Percentiles rank a stretch among this genome's conserved stretches.
phyloP scores from a whole-genome alignment of 163 green algal species.

The Picocystis sp. region DNA sequence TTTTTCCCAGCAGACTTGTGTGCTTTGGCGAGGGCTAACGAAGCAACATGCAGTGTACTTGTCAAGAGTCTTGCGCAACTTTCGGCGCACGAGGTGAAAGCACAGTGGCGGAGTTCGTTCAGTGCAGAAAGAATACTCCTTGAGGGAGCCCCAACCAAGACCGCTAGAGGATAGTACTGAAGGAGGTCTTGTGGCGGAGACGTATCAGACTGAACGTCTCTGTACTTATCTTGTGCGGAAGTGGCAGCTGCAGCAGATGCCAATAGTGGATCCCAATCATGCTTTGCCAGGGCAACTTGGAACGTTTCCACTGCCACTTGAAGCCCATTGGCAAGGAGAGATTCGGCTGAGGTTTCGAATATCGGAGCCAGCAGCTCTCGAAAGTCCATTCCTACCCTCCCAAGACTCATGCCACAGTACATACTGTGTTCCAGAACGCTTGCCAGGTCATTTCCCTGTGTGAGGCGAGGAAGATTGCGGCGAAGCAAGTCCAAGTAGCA shows the following conservation, averaged over 20 bases:
- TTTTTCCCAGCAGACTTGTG: too few relatives aligned
- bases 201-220: not conserved
- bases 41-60: too few relatives aligned
- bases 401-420: constrained; percentile 81
- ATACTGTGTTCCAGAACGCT: constrained; percentile 79
- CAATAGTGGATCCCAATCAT: constrained; percentile 73
- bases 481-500: constrained; percentile 15
- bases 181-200: constrained; percentile 32
- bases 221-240: not conserved
- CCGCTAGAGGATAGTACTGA: constrained; percentile 74
- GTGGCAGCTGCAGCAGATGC: constrained; percentile 10
- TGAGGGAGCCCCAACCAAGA: constrained; percentile 64
- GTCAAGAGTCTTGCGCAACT: too few relatives aligned
- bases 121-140: constrained; percentile 50
- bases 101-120: constrained; percentile 92
- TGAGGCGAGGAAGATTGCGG: constrained; percentile 41
- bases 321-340: constrained; percentile 39
- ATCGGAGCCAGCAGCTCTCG: constrained; percentile 57
- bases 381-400: constrained; percentile 86
- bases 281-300: constrained; percentile 44
- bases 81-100: constrained; percentile 6
- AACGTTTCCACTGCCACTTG: constrained; percentile 46
- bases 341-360: constrained; percentile 56
- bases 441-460: constrained; percentile 60
- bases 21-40: too few relatives aligned